These are phyloP conservation scores for Pythium sp. DNA, from an alignment of 352 stramenopile species.

Conservation along the genomic window DNA sequence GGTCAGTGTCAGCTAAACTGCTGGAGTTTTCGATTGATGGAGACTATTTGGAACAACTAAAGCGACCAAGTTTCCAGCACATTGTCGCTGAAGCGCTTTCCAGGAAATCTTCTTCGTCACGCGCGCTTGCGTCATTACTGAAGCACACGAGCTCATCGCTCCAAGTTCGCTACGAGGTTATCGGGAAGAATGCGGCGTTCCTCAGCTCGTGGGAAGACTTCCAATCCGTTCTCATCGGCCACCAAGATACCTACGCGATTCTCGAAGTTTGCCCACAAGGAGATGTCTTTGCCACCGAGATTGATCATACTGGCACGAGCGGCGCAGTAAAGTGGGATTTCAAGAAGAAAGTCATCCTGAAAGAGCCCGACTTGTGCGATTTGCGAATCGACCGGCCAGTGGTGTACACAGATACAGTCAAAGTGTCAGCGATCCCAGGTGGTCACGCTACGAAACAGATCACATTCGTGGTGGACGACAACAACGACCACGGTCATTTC, in stretches of 20 bases:
- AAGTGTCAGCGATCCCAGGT: slow-evolving; percentile 44
- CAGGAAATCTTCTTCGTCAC: slow-evolving; percentile 21
- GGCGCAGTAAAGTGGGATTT: slow-evolving; percentile 64
- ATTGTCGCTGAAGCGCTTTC: slow-evolving; percentile 44
- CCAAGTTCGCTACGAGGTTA: slow-evolving; percentile 53
- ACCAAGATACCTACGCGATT: slow-evolving; percentile 63
- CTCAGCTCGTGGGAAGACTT: slow-evolving; percentile 57
- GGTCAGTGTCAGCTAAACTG: slow-evolving; percentile 41
- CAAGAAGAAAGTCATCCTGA: slow-evolving; percentile 41
- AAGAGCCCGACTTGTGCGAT: slow-evolving; percentile 46
- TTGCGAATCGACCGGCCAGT: slow-evolving; percentile 62
- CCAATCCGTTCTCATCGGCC: slow-evolving; percentile 49
- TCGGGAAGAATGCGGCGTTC: slow-evolving; percentile 50
- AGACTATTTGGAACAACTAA: slow-evolving; percentile 46
- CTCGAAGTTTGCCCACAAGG: slow-evolving; percentile 70
- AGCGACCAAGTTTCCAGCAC: slow-evolving; percentile 50
- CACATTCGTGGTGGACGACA: slow-evolving; percentile 39
- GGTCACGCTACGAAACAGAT: slow-evolving; percentile 39
- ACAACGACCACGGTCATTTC: slow-evolving; percentile 41
- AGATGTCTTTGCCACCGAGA: slow-evolving; percentile 46
- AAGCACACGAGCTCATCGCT: slow-evolving; percentile 56
- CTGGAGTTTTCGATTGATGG: slow-evolving; percentile 65
- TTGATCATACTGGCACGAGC: slow-evolving; percentile 44
- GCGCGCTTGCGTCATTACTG: slow-evolving; percentile 44
- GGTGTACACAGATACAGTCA: slow-evolving; percentile 77